These are phyloP conservation scores for Cymbopogon flexuosus DNA, from an alignment of 202 grass and related monocot genomes.

Conservation along the genomic window DNA sequence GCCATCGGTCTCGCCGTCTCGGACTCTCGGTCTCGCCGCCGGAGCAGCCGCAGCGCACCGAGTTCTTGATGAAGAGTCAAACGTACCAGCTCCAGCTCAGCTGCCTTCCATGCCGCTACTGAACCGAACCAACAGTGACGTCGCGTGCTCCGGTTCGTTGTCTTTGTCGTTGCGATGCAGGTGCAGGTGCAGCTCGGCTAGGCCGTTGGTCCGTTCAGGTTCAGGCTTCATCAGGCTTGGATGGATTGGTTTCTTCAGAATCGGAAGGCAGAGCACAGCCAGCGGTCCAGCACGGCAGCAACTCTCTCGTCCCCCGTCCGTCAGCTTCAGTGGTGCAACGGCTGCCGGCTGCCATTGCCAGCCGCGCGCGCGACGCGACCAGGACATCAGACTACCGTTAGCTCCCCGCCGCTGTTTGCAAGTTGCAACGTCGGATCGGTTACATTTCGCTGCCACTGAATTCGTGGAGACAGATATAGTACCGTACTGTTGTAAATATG, in stretches of 20 bases:
- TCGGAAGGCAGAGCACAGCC: neutral
- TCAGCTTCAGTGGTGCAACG: neutral
- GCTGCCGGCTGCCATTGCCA: neutral
- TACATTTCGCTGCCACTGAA: too few species aligned
- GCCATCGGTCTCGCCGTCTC: neutral
- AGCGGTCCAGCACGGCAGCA: neutral
- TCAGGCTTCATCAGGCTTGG: neutral
- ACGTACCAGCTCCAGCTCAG: neutral
- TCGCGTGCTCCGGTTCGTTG: neutral
- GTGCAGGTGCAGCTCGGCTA: neutral
- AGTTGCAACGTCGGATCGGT: neutral
- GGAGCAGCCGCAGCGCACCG: too few species aligned
- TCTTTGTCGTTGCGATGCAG: neutral
- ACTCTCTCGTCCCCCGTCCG: neutral
- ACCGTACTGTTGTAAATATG: too few species aligned
- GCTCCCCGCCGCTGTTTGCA: neutral
- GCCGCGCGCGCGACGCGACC: neutral
- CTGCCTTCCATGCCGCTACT: neutral
- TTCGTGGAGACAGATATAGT: too few species aligned
- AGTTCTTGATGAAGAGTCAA: neutral
- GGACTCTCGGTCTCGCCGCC: neutral
- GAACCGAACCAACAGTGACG: neutral
- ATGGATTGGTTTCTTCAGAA: neutral
- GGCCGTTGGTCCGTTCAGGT: neutral
- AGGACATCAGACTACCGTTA: neutral